Evolutionary conservation across 331 rosid species (phyloP), one percentile per base, ranked within the genome.

Genomic region (Phaseolus coccineus): DNA sequence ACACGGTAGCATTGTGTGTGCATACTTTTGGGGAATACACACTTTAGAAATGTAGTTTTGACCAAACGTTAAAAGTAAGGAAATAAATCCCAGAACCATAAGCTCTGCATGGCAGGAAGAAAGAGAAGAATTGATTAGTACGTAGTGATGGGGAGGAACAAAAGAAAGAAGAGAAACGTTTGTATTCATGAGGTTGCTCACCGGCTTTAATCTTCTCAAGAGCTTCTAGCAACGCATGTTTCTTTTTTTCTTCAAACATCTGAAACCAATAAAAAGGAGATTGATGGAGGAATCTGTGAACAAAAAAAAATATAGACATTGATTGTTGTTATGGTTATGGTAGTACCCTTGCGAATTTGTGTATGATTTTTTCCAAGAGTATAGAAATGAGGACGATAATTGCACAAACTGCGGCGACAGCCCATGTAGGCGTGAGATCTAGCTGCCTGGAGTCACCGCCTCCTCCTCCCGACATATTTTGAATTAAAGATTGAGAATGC

Each of bases 11-110:
- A 96, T 90, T 14, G 91, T 89, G 56, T 82, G 71, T 42, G 90
- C 82, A 57, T 63, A 82, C 74, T 24, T 63, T 3, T 0, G 2
- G 40, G 96, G 91, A 69, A 96, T 86, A 61, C 99, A 96, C 3
- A 86, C 27, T 59, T 68, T 66, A 40, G 93, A 63, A 28, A 96
- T 91, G 88, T 80, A 90, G 77, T 11, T 78, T 88, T 93, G 99
- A 9, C 94, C 92, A 74, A 96, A 96, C 73, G 99, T 93, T 76
- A 96, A 85, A 22, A 96, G 73, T 53, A 96, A 85, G 30, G 99
- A 96, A 69, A 96, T 96, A 84, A 96, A 96, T 37, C 99, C 99
- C 79, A 96, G 84, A 85, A 96, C 86, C 99, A 96, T 96, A 70
- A 96, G 93, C 90, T 96, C 99, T 96, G 98, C 91, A 80, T 63